phyloP scores from a whole-genome alignment of 208 protist species.

The Porcisia hertigi region DNA sequence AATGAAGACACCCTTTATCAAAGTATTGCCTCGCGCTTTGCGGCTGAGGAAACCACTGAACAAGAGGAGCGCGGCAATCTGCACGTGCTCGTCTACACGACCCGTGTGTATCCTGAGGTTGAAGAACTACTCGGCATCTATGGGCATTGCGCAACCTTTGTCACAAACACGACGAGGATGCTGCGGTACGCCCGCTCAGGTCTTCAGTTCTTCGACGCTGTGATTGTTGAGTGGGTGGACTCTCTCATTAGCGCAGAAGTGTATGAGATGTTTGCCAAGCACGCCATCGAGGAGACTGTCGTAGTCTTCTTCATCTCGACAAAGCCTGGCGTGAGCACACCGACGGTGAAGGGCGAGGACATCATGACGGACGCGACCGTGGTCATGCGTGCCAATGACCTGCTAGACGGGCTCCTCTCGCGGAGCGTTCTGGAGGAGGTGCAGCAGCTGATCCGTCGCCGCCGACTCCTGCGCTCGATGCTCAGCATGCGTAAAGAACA shows the following conservation, averaged over 20 bases:
- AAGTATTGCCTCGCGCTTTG: background rate
- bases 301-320: conserved; percentile 53
- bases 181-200: conserved; percentile 50
- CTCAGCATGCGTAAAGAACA: conserved; percentile 43
- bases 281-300: conserved; percentile 38
- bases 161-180: conserved; percentile 46
- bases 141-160: conserved; percentile 65
- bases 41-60: conserved; percentile 12
- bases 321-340: conserved; percentile 24
- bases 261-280: conserved; percentile 32
- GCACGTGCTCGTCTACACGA: conserved; percentile 63
- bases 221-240: conserved; percentile 66
- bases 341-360: conserved; percentile 31
- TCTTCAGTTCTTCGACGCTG: conserved; percentile 56
- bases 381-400: conserved; percentile 29
- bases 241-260: conserved; percentile 52
- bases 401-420: conserved; percentile 27
- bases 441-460: conserved; percentile 44
- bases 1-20: background rate
- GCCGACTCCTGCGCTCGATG: conserved; percentile 55
- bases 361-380: conserved; percentile 32
- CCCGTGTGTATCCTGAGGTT: conserved; percentile 36
- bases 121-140: conserved; percentile 43
- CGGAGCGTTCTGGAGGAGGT: conserved; percentile 41
- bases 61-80: conserved; percentile 28